Base-by-base conservation (phyloP, 768 basidiomycete species). In the Boletus eberwhitei region DNA sequence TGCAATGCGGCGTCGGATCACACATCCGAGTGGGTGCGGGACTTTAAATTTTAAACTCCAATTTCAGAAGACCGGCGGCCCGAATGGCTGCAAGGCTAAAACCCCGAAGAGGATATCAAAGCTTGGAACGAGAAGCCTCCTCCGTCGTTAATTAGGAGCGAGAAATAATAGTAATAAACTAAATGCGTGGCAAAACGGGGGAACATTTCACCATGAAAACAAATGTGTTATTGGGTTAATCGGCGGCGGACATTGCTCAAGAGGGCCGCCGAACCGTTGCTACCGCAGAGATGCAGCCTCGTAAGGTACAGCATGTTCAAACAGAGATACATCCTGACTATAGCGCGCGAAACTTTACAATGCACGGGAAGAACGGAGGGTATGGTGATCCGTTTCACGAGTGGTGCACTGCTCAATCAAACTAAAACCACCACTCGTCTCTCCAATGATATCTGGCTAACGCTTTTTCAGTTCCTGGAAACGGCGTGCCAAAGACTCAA, bases 391-490 rank as follows among this genome's bases (percentile, higher is more conserved):
- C 21, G 50, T 48, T 61, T 55, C 55, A 54, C 39, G 12, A 29
- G 14, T 17, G 51, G 42, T 26, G 3, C 24, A 26, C 22, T 29
- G 16, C 14, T 39, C 7, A 47, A 44, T 32, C n/a, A 37, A 41
- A 49, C 24, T 38, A 21, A 51, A 57, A 43, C 35, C n/a, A 48
- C 45, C 34, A 44, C 31, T 47, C 22, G 39, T 38, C 43, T 38
- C 24, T 50, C 51, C n/a, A n/a, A n/a, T n/a, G n/a, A n/a, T n/a
- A n/a, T n/a, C n/a, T 44, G 36, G 26, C 72, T 71, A 91, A 44
- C 84, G 83, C 73, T 90, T 91, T 77, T 95, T 97, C 62, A 97
- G 73, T 29, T 84, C 87, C 57, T 88, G 91, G 64, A 97, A 96
- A 53, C 94, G 83, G 68, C 81, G 84, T 48, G 86, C 75, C 47